phyloP scores from a whole-genome alignment of 805 yeast genomes.

The Wickerhamomyces bovis region DNA sequence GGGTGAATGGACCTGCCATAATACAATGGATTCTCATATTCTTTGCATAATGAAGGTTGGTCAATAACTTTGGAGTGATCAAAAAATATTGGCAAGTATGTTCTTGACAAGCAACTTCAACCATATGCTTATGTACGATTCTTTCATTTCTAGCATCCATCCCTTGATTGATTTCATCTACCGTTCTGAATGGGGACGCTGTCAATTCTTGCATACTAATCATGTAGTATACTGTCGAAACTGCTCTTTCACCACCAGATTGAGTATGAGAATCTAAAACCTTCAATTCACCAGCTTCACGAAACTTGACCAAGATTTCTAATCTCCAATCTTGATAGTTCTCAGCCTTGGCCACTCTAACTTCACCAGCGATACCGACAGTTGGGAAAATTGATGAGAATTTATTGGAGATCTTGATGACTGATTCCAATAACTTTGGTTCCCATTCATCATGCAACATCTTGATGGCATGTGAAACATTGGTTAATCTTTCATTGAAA shows the following conservation, averaged over 20 bases:
- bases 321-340: conserved; percentile 74
- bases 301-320: conserved; percentile 77
- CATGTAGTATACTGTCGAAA: conserved; percentile 84
- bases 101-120: conserved; percentile 73
- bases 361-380: conserved; percentile 87
- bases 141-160: conserved; percentile 95
- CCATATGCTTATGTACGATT: conserved; percentile 78
- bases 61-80: conserved; percentile 86
- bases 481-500: conserved; percentile 15
- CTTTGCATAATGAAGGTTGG: conserved; percentile 69
- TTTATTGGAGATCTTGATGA: conserved; percentile 50
- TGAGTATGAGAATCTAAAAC: conserved; percentile 81
- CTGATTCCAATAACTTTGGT: conserved; percentile 47
- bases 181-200: conserved; percentile 86
- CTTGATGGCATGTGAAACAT: conserved; percentile 31
- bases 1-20: conserved; percentile 49
- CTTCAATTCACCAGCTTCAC: conserved; percentile 67
- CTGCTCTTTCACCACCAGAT: conserved; percentile 97
- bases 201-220: conserved; percentile 88
- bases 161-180: conserved; percentile 98
- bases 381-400: conserved; percentile 62
- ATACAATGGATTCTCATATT: conserved; percentile 86
- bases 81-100: conserved; percentile 76
- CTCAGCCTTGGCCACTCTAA: conserved; percentile 46
- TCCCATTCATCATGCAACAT: conserved; percentile 50